Conservation (phyloP, 106 monocot species). For the Dendrobium officinale region DNA sequence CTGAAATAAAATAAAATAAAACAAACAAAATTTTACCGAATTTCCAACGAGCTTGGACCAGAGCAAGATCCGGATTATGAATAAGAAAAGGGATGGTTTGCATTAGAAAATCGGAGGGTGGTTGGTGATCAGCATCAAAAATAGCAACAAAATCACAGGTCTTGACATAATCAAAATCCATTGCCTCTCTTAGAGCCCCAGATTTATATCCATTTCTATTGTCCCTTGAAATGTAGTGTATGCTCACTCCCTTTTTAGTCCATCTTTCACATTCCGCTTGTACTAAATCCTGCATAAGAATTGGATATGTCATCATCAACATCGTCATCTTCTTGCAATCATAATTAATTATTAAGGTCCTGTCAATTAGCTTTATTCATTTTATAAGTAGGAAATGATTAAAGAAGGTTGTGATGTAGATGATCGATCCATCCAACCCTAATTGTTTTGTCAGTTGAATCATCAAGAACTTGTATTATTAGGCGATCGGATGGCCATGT, state of each 20-base stretch:
- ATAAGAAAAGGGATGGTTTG: conserved; percentile 39
- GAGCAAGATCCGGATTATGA: conserved; percentile 33
- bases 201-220: conserved; percentile 53
- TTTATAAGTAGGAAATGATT: background rate
- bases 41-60: conserved; percentile 60
- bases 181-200: conserved; percentile 43
- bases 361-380: background rate
- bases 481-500: conserved; percentile 36
- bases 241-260: conserved; percentile 27
- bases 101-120: conserved; percentile 36
- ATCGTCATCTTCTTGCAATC: background rate
- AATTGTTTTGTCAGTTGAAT: conserved; percentile 30
- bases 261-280: conserved; percentile 31
- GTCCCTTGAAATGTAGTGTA: conserved; percentile 28
- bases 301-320: background rate
- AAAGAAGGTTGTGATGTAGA: too few species aligned
- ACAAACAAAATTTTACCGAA: conserved; percentile 20
- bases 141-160: conserved; percentile 47
- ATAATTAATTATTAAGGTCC: background rate
- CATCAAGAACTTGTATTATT: conserved; percentile 52
- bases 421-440: conserved; percentile 28
- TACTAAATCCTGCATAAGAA: conserved; percentile 25
- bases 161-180: conserved; percentile 29
- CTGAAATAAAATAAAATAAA: too few species aligned
- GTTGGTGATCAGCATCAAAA: conserved; percentile 62